These are phyloP conservation scores for Sarocladium oryzae DNA, from an alignment of 2,329 filamentous ascomycete genomes.

Conservation along the genomic window DNA sequence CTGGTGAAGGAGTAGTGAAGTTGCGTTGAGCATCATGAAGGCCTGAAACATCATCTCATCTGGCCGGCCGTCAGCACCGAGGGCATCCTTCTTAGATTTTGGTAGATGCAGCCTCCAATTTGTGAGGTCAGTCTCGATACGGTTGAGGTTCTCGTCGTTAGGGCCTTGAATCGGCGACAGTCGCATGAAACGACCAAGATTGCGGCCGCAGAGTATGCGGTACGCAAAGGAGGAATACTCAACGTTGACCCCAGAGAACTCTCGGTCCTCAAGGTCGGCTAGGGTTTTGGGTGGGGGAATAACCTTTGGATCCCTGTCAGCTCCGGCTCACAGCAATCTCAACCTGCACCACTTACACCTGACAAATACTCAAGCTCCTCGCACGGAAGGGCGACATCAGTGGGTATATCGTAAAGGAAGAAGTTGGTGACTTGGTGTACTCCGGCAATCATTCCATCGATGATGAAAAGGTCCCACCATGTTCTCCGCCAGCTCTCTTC, in stretches of 20 bases:
- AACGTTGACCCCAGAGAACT: slow-evolving; percentile 65
- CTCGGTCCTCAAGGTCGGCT: slow-evolving; percentile 66
- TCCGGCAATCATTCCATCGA: slow-evolving; percentile 78
- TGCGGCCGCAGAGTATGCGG: slow-evolving; percentile 72
- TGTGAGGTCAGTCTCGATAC: slow-evolving; percentile 47
- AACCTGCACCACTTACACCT: slow-evolving; percentile 37
- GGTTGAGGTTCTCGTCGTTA: slow-evolving; percentile 45
- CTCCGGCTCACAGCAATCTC: neutral
- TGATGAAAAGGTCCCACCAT: slow-evolving; percentile 82
- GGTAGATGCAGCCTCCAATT: slow-evolving; percentile 82
- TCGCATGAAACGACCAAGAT: slow-evolving; percentile 65
- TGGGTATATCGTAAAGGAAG: slow-evolving; percentile 57
- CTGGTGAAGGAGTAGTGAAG: slow-evolving; percentile 70
- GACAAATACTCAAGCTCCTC: slow-evolving; percentile 68
- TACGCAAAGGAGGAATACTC: slow-evolving; percentile 82
- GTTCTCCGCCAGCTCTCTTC: slow-evolving; percentile 83
- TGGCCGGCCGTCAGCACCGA: slow-evolving; percentile 62
- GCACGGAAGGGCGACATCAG: slow-evolving; percentile 70
- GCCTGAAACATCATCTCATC: slow-evolving; percentile 93
- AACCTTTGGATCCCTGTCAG: slow-evolving; percentile 31
- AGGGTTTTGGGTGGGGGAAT: slow-evolving; percentile 57
- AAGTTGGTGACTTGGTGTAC: slow-evolving; percentile 69
- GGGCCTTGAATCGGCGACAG: slow-evolving; percentile 44
- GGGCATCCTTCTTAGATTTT: slow-evolving; percentile 59
- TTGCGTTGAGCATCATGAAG: slow-evolving; percentile 66